Base-by-base conservation (phyloP, 208 protist genomes). In the Leishmania guyanensis region DNA sequence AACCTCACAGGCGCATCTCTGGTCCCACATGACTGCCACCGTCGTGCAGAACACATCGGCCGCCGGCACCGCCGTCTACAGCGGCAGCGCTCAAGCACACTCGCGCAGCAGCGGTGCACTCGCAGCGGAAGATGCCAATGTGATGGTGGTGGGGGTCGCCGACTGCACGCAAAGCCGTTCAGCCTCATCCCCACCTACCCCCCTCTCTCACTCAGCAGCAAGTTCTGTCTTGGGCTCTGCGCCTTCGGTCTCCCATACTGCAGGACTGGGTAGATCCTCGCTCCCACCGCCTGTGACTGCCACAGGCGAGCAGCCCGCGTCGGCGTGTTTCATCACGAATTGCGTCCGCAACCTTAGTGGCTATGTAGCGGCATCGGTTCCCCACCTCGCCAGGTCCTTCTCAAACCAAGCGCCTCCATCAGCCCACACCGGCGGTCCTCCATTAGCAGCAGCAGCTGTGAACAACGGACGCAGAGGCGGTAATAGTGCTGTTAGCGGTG, bases 281-380 rank as follows among this genome's bases (percentile, higher is more conserved):
- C 79, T 48, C 2, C 36, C 72, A 5, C 26, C 66, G 0, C 2
- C 68, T 8, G 43, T 29, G 33, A n/a, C 51, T 26, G 46, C 70
- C 16, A 36, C 76, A 4, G 68, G 70, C 2, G 75, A 80, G 62
- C 51, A 75, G 36, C 10, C 64, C 5, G n/a, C 54, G 4, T 12
- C 68, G 20, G n/a, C 53, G 26, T 80, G 81, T 39, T 73, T 64
- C 60, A 72, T 84, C 60, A 43, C 69, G 5, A 64, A 56, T n/a
- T 84, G 81, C 36, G 53, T 74, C 20, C 75, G 60, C 69, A 60
- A 46, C 81, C 46, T 84, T 51, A 36, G 17, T 39, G 46, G 69
- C 75, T 77, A 77, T 70, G 81, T 77, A 4, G 76, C 69, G 8
- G 64, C 76, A 56, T 72, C 75, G 9, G 6, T 65, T 29, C 81